These are phyloP conservation scores for Plasmodium relictum DNA, from an alignment of 169 alveolate genomes.

Conservation along the genomic window DNA sequence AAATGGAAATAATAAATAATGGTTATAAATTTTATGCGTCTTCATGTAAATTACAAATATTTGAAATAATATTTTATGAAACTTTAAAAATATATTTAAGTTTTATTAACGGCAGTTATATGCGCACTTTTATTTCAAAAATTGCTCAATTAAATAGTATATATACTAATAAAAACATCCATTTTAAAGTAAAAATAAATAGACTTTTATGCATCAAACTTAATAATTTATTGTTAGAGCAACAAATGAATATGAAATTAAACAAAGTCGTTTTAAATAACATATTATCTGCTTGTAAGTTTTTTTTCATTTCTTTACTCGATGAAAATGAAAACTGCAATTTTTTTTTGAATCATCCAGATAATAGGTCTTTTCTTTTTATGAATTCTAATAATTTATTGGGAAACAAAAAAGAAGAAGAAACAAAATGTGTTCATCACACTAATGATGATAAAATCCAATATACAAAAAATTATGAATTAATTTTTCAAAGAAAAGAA, in stretches of 20 bases:
- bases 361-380: background rate
- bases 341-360: background rate
- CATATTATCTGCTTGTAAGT: constrained; percentile 54
- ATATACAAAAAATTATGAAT: no score
- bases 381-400: no score
- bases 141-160: constrained; percentile 46
- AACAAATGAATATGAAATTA: constrained; percentile 25
- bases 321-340: constrained; percentile 22
- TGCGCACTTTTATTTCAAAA: constrained; percentile 62
- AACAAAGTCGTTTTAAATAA: constrained; percentile 6
- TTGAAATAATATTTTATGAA: constrained; percentile 33
- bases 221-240: constrained; percentile 18
- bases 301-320: constrained; percentile 51
- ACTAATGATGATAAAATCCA: no score
- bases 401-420: no score
- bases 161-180: constrained; percentile 37
- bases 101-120: constrained; percentile 15
- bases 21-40: constrained; percentile 63
- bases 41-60: constrained; percentile 9
- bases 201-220: constrained; percentile 22
- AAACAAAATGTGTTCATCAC: no score
- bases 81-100: constrained; percentile 33
- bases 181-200: constrained; percentile 41
- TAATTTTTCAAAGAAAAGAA: no score
- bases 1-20: constrained; percentile 36